Percentiles rank a stretch among this genome's conserved stretches.
These are phyloP conservation scores for Albugo laibachii DNA, from an alignment of 352 stramenopile species.

Conservation along the genomic window DNA sequence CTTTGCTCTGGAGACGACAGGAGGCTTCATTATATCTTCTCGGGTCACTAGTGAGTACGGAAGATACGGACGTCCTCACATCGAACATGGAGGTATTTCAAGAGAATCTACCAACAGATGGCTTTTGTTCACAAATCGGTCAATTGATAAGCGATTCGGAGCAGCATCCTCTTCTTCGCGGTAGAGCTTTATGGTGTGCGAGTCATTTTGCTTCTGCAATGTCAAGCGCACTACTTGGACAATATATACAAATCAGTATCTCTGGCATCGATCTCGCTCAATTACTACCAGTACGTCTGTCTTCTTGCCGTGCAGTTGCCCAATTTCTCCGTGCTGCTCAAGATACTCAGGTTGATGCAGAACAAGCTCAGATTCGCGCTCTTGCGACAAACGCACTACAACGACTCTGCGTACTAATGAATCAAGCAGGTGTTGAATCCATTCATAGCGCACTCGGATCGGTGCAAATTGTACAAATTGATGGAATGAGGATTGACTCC, in stretches of 20 bases:
- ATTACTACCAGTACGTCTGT: conserved; percentile 54
- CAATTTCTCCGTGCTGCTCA: conserved; percentile 16
- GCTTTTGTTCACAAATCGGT: conserved; percentile 58
- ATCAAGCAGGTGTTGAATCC: conserved; percentile 40
- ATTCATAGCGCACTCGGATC: conserved; percentile 64
- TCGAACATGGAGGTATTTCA: conserved; percentile 23
- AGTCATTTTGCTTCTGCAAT: conserved; percentile 50
- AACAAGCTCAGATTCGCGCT: conserved; percentile 32
- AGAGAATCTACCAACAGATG: conserved; percentile 26
- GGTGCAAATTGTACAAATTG: conserved; percentile 11
- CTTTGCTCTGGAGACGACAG: conserved; percentile 28
- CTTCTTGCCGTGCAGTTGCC: conserved; percentile 54
- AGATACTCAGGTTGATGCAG: conserved; percentile 18
- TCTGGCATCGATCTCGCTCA: conserved; percentile 48
- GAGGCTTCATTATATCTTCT: conserved; percentile 57
- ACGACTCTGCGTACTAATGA: conserved; percentile 29
- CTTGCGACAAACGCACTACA: conserved; percentile 27
- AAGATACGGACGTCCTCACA: conserved; percentile 4
- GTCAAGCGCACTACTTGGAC: conserved; percentile 43
- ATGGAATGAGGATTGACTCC: background rate
- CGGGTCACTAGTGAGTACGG: conserved; percentile 28
- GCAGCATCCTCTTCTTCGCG: conserved; percentile 56
- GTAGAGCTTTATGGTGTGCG: conserved; percentile 60
- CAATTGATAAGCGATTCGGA: conserved; percentile 43
- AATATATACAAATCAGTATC: conserved; percentile 50